These are phyloP conservation scores for Sideroxylon spinosum DNA, from an alignment of 179 eudicot genomes.

Conservation along the genomic window DNA sequence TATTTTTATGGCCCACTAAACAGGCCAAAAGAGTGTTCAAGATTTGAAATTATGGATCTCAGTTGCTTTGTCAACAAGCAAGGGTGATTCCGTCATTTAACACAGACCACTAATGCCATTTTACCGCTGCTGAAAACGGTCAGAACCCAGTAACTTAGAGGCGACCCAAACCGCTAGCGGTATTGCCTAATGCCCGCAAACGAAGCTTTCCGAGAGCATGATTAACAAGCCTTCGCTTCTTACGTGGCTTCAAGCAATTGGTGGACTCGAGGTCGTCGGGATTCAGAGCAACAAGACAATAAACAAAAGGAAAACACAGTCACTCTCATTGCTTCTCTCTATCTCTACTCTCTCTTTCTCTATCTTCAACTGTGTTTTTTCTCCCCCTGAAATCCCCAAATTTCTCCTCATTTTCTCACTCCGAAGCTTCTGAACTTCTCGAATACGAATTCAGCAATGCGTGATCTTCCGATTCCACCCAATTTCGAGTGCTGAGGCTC, in stretches of 20 bases:
- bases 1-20: no score
- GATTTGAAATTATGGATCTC: not conserved
- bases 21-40: no score
- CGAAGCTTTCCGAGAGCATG: slow-evolving; percentile 14
- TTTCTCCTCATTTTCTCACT: slow-evolving; percentile 24
- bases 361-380: slow-evolving; percentile 29
- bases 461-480: slow-evolving; percentile 24
- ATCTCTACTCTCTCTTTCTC: slow-evolving; percentile 22
- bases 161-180: slow-evolving; percentile 7
- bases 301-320: slow-evolving; percentile 14
- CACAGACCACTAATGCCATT: not conserved
- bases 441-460: slow-evolving; percentile 24
- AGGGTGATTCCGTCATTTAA: slow-evolving; percentile 11
- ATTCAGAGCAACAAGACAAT: slow-evolving; percentile 22
- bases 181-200: slow-evolving; percentile 19
- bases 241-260: slow-evolving; percentile 30
- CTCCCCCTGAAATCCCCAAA: slow-evolving; percentile 21
- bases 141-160: not conserved
- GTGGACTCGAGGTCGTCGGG: slow-evolving; percentile 29
- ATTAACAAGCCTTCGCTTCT: slow-evolving; percentile 14
- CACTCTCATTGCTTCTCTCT: slow-evolving; percentile 28
- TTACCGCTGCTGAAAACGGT: slow-evolving; percentile 13
- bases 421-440: slow-evolving; percentile 7
- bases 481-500: slow-evolving; percentile 12
- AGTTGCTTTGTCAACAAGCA: slow-evolving; percentile 2